These are phyloP conservation scores for Aegilops sharonensis DNA, from an alignment of 176 grass and related monocot species.

Conservation along the genomic window DNA sequence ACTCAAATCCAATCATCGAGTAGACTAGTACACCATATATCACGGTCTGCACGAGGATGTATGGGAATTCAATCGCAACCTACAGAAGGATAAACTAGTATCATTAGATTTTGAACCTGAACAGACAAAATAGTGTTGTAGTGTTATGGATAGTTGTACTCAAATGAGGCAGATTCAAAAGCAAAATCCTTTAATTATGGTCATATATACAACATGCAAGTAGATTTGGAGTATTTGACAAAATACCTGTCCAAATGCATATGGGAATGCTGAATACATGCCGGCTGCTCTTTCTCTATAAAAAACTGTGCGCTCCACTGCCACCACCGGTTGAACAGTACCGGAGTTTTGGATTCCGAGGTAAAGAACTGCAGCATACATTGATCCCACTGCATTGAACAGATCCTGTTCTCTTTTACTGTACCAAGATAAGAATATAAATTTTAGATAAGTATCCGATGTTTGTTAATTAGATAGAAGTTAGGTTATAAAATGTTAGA, in stretches of 20 bases:
- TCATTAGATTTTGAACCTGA: too few species aligned
- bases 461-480: too few species aligned
- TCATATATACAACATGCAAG: neutral
- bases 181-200: neutral
- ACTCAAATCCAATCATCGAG: constrained; percentile 79
- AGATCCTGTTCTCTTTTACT: constrained; percentile 60
- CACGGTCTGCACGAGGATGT: constrained; percentile 59
- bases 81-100: constrained; percentile 22
- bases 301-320: constrained; percentile 79
- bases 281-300: constrained; percentile 89
- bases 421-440: constrained; percentile 1
- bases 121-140: too few species aligned
- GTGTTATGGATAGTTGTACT: too few species aligned
- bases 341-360: constrained; percentile 69
- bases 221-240: neutral
- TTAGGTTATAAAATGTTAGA: neutral
- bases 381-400: constrained; percentile 86
- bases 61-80: constrained; percentile 70
- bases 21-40: constrained; percentile 71
- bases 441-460: too few species aligned
- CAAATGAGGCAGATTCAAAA: too few species aligned
- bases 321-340: constrained; percentile 77
- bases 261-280: constrained; percentile 94
- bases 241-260: constrained; percentile 91
- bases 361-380: constrained; percentile 84